These are phyloP conservation scores for Daldinia decipiens DNA, from an alignment of 495 filamentous ascomycete species.

Conservation along the genomic window DNA sequence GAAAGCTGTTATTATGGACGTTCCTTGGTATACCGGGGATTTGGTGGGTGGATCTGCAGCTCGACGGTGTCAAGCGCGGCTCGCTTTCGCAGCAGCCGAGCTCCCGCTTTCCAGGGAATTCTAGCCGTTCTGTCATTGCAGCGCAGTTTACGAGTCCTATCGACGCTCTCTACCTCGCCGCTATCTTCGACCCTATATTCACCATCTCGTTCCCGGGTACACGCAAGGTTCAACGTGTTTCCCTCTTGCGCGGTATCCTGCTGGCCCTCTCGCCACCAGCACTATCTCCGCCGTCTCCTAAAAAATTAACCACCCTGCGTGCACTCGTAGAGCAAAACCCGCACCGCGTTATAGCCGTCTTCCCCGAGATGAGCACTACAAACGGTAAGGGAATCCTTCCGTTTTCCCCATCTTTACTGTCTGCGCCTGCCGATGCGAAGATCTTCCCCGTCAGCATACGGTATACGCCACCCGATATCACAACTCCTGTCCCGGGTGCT, in stretches of 20 bases:
- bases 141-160: conserved; percentile 91
- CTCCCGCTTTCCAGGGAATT: conserved; percentile 75
- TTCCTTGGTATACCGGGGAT: conserved; percentile 87
- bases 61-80: conserved; percentile 94
- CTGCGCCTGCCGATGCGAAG: conserved; percentile 67
- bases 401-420: conserved; percentile 76
- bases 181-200: conserved; percentile 96
- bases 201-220: conserved; percentile 80
- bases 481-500: conserved; percentile 82
- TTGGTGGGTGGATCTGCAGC: conserved; percentile 97
- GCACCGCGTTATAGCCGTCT: conserved; percentile 78
- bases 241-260: conserved; percentile 76
- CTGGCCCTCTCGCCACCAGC: conserved; percentile 73
- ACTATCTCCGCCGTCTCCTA: conserved; percentile 57
- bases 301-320: conserved; percentile 65
- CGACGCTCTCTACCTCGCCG: conserved; percentile 94
- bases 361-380: conserved; percentile 92
- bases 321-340: conserved; percentile 74
- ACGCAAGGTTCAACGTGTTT: conserved; percentile 76
- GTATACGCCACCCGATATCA: conserved; percentile 88
- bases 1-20: conserved; percentile 87
- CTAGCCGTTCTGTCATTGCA: conserved; percentile 75
- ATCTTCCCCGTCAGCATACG: conserved; percentile 91
- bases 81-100: conserved; percentile 67
- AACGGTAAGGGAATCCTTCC: conserved; percentile 93